Evolutionary conservation across 2,329 filamentous ascomycete species (phyloP), one percentile per base, ranked within the genome.

Genomic region (Raffaelea arxii): DNA sequence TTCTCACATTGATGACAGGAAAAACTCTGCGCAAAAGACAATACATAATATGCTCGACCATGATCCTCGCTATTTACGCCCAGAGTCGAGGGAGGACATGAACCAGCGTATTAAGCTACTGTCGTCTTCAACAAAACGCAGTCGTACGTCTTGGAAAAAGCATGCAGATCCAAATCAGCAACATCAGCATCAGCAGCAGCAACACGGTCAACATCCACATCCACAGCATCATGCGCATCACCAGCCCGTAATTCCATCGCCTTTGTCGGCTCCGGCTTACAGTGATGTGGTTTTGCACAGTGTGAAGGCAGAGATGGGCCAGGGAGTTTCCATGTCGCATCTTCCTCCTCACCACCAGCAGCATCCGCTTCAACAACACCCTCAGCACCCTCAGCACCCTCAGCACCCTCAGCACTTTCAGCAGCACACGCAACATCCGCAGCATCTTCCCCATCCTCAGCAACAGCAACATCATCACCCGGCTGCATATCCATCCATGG

Each of bases 11-110:
- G 6, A n/a, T n/a, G 16, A n/a, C 47, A 77, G 74, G 32, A 71
- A 71, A 54, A 75, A 78, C 53, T 78, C 76, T 24, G 75, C 72
- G 27, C 75, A 76, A 55, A 79, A 80, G 61, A 76, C 72, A 21
- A 69, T 79, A 52, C 72, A 74, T 46, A 63, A 65, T 7, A 68
- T 77, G 50, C 67, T 80, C 25, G 75, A 77, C 51, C 76, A 79
- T 50, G 73, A 80, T 32, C 73, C 75, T 25, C 68, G 76, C 56
- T 78, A 75, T 67, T 64, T 79, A 43, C 70, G 74, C 19, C 75
- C 76, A 1, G 69, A 67, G 49, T 68, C 64, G 30, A 62, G 68
- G 11, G 64, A 67, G 18, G 75, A 79, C 44, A 75, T 77, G 68
- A 62, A 62, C 39, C 65, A 67, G 25, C 72, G 74, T 24, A 65